phyloP scores from a whole-genome alignment of 805 yeast species.

The Ogataea kodamae region DNA sequence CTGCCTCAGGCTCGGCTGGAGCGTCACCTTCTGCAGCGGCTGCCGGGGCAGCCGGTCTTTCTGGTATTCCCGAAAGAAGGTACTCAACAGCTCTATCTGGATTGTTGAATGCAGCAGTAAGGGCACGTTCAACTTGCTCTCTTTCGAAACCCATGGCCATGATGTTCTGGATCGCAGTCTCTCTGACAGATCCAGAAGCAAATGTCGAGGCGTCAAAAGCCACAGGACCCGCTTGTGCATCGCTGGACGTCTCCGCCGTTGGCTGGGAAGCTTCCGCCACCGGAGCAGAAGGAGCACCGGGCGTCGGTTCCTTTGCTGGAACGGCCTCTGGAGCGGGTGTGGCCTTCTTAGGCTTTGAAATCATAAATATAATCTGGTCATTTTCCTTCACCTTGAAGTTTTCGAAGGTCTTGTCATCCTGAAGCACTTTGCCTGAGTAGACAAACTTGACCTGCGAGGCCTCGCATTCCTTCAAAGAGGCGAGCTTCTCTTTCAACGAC shows the following conservation, averaged over 20 bases:
- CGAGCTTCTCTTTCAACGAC: conserved; percentile 71
- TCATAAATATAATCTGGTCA: conserved; percentile 91
- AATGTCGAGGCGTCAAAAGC: conserved; percentile 49
- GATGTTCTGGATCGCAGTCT: conserved; percentile 73
- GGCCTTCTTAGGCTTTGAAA: conserved; percentile 52
- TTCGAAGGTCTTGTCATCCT: conserved; percentile 72
- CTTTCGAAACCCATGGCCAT: conserved; percentile 96
- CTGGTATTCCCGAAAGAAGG: conserved; percentile 85
- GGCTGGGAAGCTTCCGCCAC: conserved; percentile 27
- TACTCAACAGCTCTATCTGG: conserved; percentile 98
- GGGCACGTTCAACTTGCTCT: conserved; percentile 80
- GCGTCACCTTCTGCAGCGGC: conserved; percentile 21
- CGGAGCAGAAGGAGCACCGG: conserved; percentile 20
- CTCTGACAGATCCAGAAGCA: conserved; percentile 76
- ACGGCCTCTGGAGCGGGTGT: conserved; percentile 26
- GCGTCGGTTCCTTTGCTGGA: conserved; percentile 19
- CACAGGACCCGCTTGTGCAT: conserved; percentile 22
- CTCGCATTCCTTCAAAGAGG: conserved; percentile 63
- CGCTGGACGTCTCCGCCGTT: conserved; percentile 22
- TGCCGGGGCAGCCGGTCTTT: conserved; percentile 26
- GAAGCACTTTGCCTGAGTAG: conserved; percentile 84
- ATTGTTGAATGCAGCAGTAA: conserved; percentile 93
- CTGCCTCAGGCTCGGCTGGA: conserved; percentile 18
- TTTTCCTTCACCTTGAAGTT: conserved; percentile 74
- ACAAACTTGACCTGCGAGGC: conserved; percentile 79